A percentile compares a stretch with the other conserved stretches of the same genome.
phyloP scores from a whole-genome alignment of 495 filamentous ascomycete genomes.

The Penicillium arizonense region DNA sequence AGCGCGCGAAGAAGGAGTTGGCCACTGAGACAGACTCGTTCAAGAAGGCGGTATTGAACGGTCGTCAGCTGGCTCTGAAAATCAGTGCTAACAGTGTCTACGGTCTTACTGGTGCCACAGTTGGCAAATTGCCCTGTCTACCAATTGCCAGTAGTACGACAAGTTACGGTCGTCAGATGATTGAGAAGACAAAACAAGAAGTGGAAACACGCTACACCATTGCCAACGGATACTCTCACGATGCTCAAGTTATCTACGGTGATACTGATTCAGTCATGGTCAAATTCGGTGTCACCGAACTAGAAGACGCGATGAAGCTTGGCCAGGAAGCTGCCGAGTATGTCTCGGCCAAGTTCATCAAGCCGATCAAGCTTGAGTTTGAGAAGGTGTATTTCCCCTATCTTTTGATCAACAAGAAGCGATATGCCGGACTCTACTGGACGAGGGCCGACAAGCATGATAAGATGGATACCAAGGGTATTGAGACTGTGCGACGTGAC shows the following conservation, averaged over 20 bases:
- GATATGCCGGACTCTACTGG: conserved; percentile 97
- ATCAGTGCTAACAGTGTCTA: conserved; percentile 98
- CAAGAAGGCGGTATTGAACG: conserved; percentile 96
- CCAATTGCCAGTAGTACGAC: conserved; percentile 96
- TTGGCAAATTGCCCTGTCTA: conserved; percentile 93
- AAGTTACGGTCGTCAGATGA: conserved; percentile 95
- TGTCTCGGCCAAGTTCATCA: conserved; percentile 89
- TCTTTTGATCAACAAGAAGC: conserved; percentile 99
- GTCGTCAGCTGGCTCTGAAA: conserved; percentile 94
- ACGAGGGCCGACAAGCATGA: conserved; percentile 92
- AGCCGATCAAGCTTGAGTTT: conserved; percentile 98
- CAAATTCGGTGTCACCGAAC: conserved; percentile 86
- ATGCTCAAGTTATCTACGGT: conserved; percentile 96
- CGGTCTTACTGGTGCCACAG: conserved; percentile 92
- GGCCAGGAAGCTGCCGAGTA: conserved; percentile 84
- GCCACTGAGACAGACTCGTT: conserved; percentile 91
- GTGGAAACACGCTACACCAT: conserved; percentile 88
- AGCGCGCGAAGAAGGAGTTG: conserved; percentile 87
- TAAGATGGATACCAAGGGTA: conserved; percentile 99
- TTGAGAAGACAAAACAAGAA: conserved; percentile 92
- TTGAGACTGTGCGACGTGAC: conserved; percentile 95
- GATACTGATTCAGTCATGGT: conserved; percentile 99
- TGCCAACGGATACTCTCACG: conserved; percentile 88
- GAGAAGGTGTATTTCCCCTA: conserved; percentile 99
- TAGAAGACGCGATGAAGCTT: conserved; percentile 88